These are phyloP conservation scores for Phoma sp. DNA, from an alignment of 2,329 filamentous ascomycete genomes.

Conservation along the genomic window DNA sequence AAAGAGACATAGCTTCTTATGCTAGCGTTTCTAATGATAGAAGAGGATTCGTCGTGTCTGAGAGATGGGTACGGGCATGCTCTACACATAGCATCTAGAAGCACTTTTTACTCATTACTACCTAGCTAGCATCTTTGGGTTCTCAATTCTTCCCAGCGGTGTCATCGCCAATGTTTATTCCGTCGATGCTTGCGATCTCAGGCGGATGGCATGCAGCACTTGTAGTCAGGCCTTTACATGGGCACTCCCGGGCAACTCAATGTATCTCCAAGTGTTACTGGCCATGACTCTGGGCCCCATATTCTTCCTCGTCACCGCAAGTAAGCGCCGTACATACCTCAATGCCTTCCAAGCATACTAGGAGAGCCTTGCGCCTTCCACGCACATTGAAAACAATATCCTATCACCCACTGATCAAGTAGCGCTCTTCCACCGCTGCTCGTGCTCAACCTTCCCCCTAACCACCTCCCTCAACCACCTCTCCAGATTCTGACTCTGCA, in stretches of 20 bases:
- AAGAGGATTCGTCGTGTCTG: slow-evolving; percentile 15
- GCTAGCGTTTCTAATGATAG: no score
- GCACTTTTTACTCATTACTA: not conserved
- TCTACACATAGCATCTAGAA: not conserved
- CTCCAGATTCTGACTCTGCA: slow-evolving; percentile 39
- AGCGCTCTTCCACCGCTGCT: slow-evolving; percentile 50
- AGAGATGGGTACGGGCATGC: slow-evolving; percentile 7
- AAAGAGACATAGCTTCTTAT: no score
- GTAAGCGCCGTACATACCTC: no score
- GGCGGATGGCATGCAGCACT: no score
- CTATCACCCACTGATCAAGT: slow-evolving; percentile 29
- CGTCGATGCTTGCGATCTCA: not conserved
- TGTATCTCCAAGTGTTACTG: no score
- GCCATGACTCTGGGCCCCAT: no score
- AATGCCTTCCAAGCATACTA: no score
- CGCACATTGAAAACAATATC: not conserved
- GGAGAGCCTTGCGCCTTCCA: no score
- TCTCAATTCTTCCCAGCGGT: not conserved
- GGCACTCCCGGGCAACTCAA: no score
- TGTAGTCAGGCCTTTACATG: no score
- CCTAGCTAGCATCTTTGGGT: not conserved
- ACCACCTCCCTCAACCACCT: slow-evolving; percentile 51
- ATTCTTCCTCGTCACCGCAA: no score
- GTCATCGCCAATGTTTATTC: not conserved
- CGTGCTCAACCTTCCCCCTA: slow-evolving; percentile 47